Conservation (phyloP, 768 basidiomycete species). For the Lactarius trivialis region DNA sequence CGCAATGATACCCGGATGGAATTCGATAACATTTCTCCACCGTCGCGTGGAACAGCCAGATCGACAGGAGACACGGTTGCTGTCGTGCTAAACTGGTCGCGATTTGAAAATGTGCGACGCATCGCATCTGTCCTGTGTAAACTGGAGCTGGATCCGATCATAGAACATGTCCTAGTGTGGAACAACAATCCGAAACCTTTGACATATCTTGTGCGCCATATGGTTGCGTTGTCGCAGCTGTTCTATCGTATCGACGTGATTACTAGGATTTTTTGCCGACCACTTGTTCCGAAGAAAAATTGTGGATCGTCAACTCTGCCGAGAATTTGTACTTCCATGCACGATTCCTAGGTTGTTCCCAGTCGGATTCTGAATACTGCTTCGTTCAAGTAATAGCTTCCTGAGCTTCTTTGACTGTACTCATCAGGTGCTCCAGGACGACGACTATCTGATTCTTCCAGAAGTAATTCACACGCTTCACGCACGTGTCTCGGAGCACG, state of each 20-base stretch:
- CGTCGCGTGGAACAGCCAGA: not conserved
- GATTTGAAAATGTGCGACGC: conserved; percentile 51
- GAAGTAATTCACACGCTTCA: conserved; percentile 50
- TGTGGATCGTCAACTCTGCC: conserved; percentile 51
- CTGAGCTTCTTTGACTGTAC: not conserved
- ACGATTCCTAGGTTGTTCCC: conserved; percentile 51
- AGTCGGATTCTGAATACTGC: conserved; percentile 46
- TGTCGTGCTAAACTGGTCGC: conserved; percentile 62
- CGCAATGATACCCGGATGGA: not conserved
- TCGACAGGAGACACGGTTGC: conserved; percentile 29
- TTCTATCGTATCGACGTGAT: conserved; percentile 32
- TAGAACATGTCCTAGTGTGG: conserved; percentile 51
- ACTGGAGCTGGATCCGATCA: conserved; percentile 37
- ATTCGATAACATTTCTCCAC: not conserved
- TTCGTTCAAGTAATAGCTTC: conserved; percentile 50
- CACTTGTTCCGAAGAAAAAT: conserved; percentile 39
- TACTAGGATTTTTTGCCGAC: conserved; percentile 12
- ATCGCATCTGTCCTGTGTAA: conserved; percentile 49
- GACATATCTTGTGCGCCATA: conserved; percentile 35
- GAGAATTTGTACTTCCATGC: conserved; percentile 56
- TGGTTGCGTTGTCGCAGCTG: not conserved
- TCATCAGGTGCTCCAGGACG: conserved; percentile 41
- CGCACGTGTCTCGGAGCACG: conserved; percentile 31
- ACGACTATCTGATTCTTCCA: conserved; percentile 57
- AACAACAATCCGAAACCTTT: conserved; percentile 50